Evolutionary conservation across 805 yeast genomes (phyloP), one percentile per base, ranked within the genome.

Genomic region (Candida silvatica): DNA sequence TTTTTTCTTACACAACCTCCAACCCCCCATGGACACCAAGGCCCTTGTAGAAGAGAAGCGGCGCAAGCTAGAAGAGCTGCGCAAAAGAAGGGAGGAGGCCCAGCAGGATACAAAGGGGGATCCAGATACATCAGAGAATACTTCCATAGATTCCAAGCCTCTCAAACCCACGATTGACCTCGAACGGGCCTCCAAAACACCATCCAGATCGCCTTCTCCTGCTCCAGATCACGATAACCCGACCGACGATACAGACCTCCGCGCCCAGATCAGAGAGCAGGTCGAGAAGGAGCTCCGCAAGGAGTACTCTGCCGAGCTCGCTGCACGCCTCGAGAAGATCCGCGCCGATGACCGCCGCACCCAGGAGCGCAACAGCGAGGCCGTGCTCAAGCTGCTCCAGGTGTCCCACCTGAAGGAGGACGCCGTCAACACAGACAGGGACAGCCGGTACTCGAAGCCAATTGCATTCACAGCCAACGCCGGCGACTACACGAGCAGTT

Each of bases 11-110:
- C 22, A 11, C 12, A 11, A 27, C 11, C 3, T n/a, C n/a, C 11
- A 23, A 11, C 26, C 12, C n/a, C n/a, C 12, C 23, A 53, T 56
- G 59, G 53, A 53, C 20, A 39, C 54, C 16, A 47, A 45, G 33
- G 45, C 51, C 6, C 36, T 49, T 2, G 27, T 77, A 29, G 80
- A 75, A 46, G 71, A 70, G 35, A 74, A 75, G 43, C 58, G 64
- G 37, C 67, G 62, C 30, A 62, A 66, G 35, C 51, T 77, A 23
- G 71, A 71, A 22, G 73, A 69, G 49, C 59, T 77, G n/a, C 55
- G 74, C n/a, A n/a, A 24, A 62, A 61, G 26, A 66, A 63, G 44
- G 49, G 80, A 22, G 67, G 59, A 34, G 58, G 50, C 37, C 50
- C 54, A 18, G 54, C 44, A 30, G 26, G 44, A 25, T n/a, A n/a